These are phyloP conservation scores for Colletotrichum cordylinicola DNA, from an alignment of 2,329 filamentous ascomycete species.

Conservation along the genomic window DNA sequence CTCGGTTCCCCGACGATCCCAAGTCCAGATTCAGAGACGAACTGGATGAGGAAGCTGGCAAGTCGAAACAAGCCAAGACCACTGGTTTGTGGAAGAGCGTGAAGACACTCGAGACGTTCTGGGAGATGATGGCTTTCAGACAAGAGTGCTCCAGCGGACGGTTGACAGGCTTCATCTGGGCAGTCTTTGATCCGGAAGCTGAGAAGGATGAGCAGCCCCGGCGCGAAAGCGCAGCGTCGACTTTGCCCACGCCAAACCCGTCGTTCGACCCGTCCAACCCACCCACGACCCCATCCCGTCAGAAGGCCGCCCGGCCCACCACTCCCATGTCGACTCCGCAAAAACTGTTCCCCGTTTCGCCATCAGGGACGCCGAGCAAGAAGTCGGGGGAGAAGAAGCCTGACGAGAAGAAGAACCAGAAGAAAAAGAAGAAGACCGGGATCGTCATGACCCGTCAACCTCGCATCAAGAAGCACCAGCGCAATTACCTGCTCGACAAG, in stretches of 20 bases:
- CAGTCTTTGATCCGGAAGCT: conserved; percentile 72
- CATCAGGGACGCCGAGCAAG: conserved; percentile 32
- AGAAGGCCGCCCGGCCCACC: conserved; percentile 24
- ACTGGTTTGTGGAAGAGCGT: conserved; percentile 83
- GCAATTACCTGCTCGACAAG: conserved; percentile 53
- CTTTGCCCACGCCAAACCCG: conserved; percentile 31
- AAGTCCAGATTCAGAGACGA: conserved; percentile 90
- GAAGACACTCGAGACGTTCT: conserved; percentile 86
- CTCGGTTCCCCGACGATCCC: conserved; percentile 92
- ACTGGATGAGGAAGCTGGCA: conserved; percentile 81
- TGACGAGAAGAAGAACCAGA: conserved; percentile 44
- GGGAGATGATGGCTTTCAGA: conserved; percentile 97
- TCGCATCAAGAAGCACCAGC: conserved; percentile 64
- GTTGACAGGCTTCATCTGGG: conserved; percentile 93
- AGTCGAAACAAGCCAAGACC: conserved; percentile 57
- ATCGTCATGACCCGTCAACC: conserved; percentile 69
- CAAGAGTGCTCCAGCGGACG: conserved; percentile 95
- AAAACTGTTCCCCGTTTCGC: conserved; percentile 32
- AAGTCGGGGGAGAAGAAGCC: conserved; percentile 28
- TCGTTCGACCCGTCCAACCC: conserved; percentile 29
- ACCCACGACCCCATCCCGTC: conserved; percentile 38
- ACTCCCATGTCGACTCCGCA: conserved; percentile 38
- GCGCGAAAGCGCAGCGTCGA: background rate
- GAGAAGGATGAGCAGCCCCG: conserved; percentile 9
- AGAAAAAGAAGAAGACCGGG: conserved; percentile 58